A percentile compares a stretch with the other conserved stretches of the same genome.
Conservation (phyloP, 441 rosid genomes). For the Populus trichocarpa region DNA sequence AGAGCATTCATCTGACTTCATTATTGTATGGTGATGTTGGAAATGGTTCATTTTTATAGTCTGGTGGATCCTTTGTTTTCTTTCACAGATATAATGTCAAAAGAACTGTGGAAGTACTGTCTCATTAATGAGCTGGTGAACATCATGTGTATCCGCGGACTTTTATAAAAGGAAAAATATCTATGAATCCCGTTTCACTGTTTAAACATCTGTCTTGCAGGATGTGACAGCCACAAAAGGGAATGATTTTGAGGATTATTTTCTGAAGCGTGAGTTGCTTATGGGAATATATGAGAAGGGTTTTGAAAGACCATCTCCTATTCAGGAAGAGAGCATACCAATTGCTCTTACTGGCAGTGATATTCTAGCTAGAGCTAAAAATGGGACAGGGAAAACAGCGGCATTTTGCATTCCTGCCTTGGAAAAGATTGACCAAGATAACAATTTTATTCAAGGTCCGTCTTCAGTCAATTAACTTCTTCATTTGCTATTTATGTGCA, state of each 20-base stretch:
- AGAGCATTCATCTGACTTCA: neutral
- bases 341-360: slow-evolving; percentile 98
- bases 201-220: slow-evolving; percentile 29
- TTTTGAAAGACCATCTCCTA: slow-evolving; percentile 99
- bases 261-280: slow-evolving; percentile 89
- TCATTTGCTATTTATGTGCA: neutral
- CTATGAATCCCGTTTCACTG: neutral
- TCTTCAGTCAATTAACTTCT: neutral
- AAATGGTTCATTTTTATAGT: neutral
- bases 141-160: neutral
- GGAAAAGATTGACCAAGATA: slow-evolving; percentile 96
- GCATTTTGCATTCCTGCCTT: slow-evolving; percentile 96
- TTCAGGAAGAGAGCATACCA: slow-evolving; percentile 99
- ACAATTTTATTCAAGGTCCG: slow-evolving; percentile 90
- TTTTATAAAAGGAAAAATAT: neutral
- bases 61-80: neutral
- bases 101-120: neutral
- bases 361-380: slow-evolving; percentile 97
- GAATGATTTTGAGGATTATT: slow-evolving; percentile 97
- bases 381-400: slow-evolving; percentile 98
- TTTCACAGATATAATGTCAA: neutral
- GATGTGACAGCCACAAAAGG: slow-evolving; percentile 99
- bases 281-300: slow-evolving; percentile 99
- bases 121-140: neutral
- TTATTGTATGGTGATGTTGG: neutral